These are phyloP conservation scores for Hura crepitans DNA, from an alignment of 441 rosid species.

Conservation along the genomic window DNA sequence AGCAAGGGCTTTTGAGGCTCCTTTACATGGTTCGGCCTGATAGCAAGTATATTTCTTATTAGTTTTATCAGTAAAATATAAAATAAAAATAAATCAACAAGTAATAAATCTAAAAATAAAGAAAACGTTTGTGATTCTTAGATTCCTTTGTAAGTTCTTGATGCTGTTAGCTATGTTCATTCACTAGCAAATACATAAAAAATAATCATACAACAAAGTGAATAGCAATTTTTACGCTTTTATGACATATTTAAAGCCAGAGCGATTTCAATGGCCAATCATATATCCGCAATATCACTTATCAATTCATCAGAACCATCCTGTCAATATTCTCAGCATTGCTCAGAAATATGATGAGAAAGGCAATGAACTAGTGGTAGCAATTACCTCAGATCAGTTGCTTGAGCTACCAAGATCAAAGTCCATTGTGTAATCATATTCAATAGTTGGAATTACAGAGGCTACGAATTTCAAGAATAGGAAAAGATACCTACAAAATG, in stretches of 20 bases:
- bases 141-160: background rate
- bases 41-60: background rate
- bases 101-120: background rate
- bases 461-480: conserved; percentile 90
- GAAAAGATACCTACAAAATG: conserved; percentile 68
- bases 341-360: background rate
- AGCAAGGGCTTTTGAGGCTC: too few relatives aligned
- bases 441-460: conserved; percentile 90
- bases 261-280: too few relatives aligned
- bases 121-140: background rate
- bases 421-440: conserved; percentile 93
- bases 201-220: too few relatives aligned
- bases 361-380: background rate
- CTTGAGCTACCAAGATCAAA: conserved; percentile 91
- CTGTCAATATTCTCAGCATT: background rate
- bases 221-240: too few relatives aligned
- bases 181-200: background rate
- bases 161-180: background rate
- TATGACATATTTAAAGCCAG: too few relatives aligned
- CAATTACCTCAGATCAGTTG: conserved; percentile 47
- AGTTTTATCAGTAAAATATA: background rate
- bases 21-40: background rate
- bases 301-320: background rate
- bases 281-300: background rate
- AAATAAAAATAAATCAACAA: background rate